Evolutionary conservation across 768 basidiomycete species (phyloP).

Genomic region (Terana coerulea): DNA sequence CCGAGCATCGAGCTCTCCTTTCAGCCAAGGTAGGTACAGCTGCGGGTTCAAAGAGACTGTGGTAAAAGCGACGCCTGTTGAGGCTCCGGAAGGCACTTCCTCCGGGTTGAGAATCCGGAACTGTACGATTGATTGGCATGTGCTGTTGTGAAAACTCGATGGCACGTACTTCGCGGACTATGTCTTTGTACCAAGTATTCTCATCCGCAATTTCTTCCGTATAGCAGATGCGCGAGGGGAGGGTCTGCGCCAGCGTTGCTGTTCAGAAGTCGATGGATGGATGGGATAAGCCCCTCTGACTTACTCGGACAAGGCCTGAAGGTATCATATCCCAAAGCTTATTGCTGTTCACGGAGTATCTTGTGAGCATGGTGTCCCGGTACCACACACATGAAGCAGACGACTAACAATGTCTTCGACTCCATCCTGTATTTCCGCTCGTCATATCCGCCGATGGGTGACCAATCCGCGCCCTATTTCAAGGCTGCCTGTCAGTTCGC

Average conservation of each 20-base stretch:
- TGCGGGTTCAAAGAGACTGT: constrained; percentile 49
- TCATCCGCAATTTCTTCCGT: constrained; percentile 17
- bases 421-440: constrained; percentile 36
- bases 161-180: constrained; percentile 34
- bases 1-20: constrained; percentile 31
- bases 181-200: constrained; percentile 35
- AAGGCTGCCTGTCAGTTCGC: neutral
- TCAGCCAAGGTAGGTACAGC: constrained; percentile 48
- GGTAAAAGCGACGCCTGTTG: constrained; percentile 39
- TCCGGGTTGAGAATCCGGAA: constrained; percentile 28
- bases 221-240: constrained; percentile 35
- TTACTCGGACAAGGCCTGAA: constrained; percentile 37
- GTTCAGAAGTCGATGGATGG: too few relatives aligned
- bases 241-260: constrained; percentile 22
- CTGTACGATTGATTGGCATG: constrained; percentile 18
- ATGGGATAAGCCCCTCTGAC: constrained; percentile 8
- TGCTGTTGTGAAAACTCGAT: neutral
- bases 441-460: constrained; percentile 33
- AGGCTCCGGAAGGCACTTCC: constrained; percentile 32
- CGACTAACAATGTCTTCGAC: constrained; percentile 37
- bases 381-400: neutral
- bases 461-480: constrained; percentile 44
- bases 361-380: neutral
- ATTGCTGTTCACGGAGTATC: constrained; percentile 31
- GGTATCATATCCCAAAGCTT: constrained; percentile 47